These are phyloP conservation scores for Nephelium lappaceum DNA, from an alignment of 345 rosid species.

Conservation along the genomic window DNA sequence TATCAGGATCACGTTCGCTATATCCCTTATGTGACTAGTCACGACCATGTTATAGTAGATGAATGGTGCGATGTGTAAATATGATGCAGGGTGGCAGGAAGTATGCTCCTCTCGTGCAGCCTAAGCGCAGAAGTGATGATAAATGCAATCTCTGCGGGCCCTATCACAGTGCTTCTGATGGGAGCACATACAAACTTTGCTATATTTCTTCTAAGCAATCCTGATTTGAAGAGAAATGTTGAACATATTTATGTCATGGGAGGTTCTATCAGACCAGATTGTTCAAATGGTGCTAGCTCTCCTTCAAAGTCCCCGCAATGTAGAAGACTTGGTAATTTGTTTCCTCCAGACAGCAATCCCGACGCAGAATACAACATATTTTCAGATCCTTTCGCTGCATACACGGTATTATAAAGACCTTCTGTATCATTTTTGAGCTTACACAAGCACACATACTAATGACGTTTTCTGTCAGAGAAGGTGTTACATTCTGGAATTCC, in stretches of 20 bases:
- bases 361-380: constrained; percentile 34
- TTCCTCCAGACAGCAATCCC: constrained; percentile 20
- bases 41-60: background rate
- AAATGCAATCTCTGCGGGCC: constrained; percentile 26
- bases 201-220: constrained; percentile 29
- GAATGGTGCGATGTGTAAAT: background rate
- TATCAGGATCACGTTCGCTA: too few relatives aligned
- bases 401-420: constrained; percentile 12
- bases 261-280: constrained; percentile 21
- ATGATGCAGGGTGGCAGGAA: constrained; percentile 26
- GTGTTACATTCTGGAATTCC: constrained; percentile 92
- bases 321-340: constrained; percentile 13
- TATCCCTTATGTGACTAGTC: too few relatives aligned
- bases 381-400: constrained; percentile 34
- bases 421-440: background rate
- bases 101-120: constrained; percentile 28
- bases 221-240: constrained; percentile 32
- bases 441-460: background rate
- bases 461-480: constrained; percentile 30
- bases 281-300: background rate
- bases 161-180: constrained; percentile 19
- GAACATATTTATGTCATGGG: constrained; percentile 36
- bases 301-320: background rate
- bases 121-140: constrained; percentile 28
- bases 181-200: constrained; percentile 32